These are phyloP conservation scores for Petunia secreta DNA, from an alignment of 257 asterid species.

Conservation along the genomic window DNA sequence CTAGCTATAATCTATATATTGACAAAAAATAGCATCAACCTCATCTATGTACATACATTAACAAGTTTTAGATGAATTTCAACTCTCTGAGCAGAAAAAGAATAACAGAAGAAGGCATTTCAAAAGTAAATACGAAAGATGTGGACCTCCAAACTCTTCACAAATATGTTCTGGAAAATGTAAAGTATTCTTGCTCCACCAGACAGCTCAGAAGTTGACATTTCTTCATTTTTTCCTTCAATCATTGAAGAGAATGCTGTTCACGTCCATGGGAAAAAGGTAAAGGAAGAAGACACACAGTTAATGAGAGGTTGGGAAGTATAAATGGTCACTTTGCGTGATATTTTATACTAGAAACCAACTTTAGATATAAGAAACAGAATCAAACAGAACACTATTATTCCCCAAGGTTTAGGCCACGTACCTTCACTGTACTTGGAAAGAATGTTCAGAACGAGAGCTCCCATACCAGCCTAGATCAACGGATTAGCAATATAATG, in stretches of 20 bases:
- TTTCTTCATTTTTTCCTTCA: slow-evolving; percentile 90
- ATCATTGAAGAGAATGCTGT: slow-evolving; percentile 92
- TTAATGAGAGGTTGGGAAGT: slow-evolving; percentile 16
- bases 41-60: neutral
- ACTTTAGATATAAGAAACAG: neutral
- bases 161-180: slow-evolving; percentile 89
- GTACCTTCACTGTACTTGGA: slow-evolving; percentile 91
- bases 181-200: slow-evolving; percentile 99
- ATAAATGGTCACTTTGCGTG: neutral
- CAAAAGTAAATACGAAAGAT: slow-evolving; percentile 31
- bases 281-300: neutral
- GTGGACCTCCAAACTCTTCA: slow-evolving; percentile 88
- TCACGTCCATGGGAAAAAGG: slow-evolving; percentile 14
- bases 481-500: slow-evolving; percentile 25
- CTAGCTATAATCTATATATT: slow-evolving; percentile 9
- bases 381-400: neutral
- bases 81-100: slow-evolving; percentile 20
- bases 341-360: slow-evolving; percentile 17
- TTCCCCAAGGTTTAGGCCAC: slow-evolving; percentile 18
- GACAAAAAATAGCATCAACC: neutral
- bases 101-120: slow-evolving; percentile 24
- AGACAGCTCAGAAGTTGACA: slow-evolving; percentile 90
- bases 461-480: slow-evolving; percentile 89
- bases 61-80: slow-evolving; percentile 20
- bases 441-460: slow-evolving; percentile 81